Base-by-base conservation (phyloP, 2,329 filamentous ascomycete genomes). In the Stenocarpella maydis region DNA sequence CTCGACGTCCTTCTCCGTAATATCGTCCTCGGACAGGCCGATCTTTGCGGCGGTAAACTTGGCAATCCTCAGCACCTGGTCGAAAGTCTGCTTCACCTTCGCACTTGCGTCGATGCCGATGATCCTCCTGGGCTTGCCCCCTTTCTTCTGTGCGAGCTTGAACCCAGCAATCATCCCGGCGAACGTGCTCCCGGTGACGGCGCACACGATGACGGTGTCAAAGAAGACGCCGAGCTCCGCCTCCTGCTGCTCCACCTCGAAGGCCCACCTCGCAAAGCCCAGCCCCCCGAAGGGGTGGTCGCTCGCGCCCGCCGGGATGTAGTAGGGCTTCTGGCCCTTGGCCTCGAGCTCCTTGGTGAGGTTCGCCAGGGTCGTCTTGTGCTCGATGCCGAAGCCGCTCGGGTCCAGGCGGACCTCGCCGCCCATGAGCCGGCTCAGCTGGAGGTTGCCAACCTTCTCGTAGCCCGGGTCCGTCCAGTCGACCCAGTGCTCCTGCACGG, bases 101-200 rank as follows among this genome's bases (percentile, higher is more conserved):
- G 87, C 88, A 53, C 83, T 87, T 0, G 87, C 89, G 78, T 93
- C 91, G 69, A 93, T 90, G 9, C 91, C 91, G 61, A 93, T 85
- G 6, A 93, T 81, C 75, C 82, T 87, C 28, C 88, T 81, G 71
- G 82, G 81, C 43, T 76, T 81, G 54, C 81, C 78, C 67, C 83
- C 80, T 73, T 80, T 79, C 75, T 78, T 83, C 78, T 91, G 83
- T 2, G 86, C 80, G 28, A 91, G 81, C 80, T 91, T 92, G 78
- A 92, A 92, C 0, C 91, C 91, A 0, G 90, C 91, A 10, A 93
- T 83, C 84, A 93, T 91, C 10, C 91, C 91, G 0, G 88, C 91
- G 76, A 92, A 85, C 1, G 91, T 93, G 7, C 86, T 89, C 4
- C 91, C 91, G 0, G 91, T 92, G 1, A 92, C 91, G 21, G 88